These are phyloP conservation scores for Trametes cingulata DNA, from an alignment of 768 basidiomycete genomes.

Conservation along the genomic window DNA sequence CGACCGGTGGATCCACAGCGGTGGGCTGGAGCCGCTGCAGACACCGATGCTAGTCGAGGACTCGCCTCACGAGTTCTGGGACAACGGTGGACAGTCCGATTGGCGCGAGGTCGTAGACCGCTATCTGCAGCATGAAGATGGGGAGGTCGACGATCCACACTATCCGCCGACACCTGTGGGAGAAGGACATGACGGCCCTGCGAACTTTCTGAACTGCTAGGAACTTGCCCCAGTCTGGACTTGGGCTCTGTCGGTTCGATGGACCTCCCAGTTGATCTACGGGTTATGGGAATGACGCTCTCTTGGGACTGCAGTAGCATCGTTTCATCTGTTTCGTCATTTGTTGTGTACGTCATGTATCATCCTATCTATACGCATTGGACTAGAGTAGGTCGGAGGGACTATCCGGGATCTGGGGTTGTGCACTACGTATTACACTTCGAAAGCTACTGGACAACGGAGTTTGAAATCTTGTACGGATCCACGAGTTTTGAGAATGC, in stretches of 20 bases:
- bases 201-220: neutral
- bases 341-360: too few relatives aligned
- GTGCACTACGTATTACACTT: too few relatives aligned
- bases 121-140: constrained; percentile 16
- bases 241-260: neutral
- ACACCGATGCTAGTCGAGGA: constrained; percentile 17
- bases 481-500: too few relatives aligned
- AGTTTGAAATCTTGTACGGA: too few relatives aligned
- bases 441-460: too few relatives aligned
- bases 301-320: too few relatives aligned
- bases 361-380: too few relatives aligned
- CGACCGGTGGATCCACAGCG: constrained; percentile 18
- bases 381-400: too few relatives aligned
- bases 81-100: constrained; percentile 15
- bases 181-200: neutral
- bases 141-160: constrained; percentile 7
- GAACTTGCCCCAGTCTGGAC: neutral
- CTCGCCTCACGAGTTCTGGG: constrained; percentile 17
- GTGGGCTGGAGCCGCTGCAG: constrained; percentile 15
- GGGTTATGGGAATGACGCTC: too few relatives aligned
- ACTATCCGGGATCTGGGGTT: too few relatives aligned
- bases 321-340: too few relatives aligned
- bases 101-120: constrained; percentile 20
- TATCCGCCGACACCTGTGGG: neutral
- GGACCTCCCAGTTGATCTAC: too few relatives aligned